These are phyloP conservation scores for Naegleria fowleri DNA, from an alignment of 208 protist genomes.

Conservation along the genomic window DNA sequence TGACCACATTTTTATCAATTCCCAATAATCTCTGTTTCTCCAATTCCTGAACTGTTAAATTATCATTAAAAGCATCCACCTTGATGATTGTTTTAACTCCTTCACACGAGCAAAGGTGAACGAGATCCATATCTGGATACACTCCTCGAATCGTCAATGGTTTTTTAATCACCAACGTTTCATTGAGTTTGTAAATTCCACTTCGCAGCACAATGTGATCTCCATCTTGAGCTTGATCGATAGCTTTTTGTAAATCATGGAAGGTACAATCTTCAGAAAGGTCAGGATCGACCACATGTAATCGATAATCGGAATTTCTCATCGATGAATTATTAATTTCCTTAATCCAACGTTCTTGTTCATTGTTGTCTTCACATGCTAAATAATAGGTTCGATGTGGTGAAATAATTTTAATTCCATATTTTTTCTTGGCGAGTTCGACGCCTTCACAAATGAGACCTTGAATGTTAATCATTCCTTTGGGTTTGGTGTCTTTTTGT, in stretches of 20 bases:
- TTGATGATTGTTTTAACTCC: neutral
- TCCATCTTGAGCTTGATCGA: neutral
- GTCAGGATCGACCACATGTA: neutral
- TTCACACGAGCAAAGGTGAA: neutral
- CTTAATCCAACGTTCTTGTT: neutral
- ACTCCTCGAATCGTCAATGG: neutral
- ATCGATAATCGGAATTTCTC: neutral
- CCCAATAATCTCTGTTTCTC: neutral
- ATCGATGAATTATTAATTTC: neutral
- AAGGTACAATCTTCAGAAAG: neutral
- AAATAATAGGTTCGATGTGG: constrained; percentile 17
- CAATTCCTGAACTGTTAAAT: neutral
- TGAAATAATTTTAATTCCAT: constrained; percentile 14
- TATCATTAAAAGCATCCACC: neutral
- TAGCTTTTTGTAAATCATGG: neutral
- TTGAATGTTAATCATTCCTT: constrained; percentile 18
- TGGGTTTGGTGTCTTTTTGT: neutral
- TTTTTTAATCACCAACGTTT: neutral
- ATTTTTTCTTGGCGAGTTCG: neutral
- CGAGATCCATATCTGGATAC: neutral
- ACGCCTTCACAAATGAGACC: neutral
- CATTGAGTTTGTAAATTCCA: neutral
- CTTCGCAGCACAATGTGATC: neutral
- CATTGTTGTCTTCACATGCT: neutral
- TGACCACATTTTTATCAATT: neutral